Evolutionary conservation across 2,329 filamentous ascomycete species (phyloP).

Genomic region (Alternaria sp.): DNA sequence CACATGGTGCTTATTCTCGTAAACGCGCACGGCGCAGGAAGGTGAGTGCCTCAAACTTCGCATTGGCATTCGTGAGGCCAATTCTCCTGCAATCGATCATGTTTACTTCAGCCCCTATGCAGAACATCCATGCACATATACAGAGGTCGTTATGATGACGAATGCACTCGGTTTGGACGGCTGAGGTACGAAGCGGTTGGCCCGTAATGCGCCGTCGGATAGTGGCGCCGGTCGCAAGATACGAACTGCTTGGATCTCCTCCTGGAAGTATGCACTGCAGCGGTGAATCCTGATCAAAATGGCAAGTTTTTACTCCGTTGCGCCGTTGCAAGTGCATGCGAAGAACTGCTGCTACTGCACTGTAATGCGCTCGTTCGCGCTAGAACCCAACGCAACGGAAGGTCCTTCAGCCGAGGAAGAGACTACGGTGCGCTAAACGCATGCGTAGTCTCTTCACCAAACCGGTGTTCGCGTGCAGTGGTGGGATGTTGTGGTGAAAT

Average conservation of each 20-base stretch:
- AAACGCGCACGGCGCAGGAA: background rate
- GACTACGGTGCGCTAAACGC: slow-evolving; percentile 12
- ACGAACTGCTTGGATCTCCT: slow-evolving; percentile 4
- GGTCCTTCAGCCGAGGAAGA: background rate
- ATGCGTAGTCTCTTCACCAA: slow-evolving; percentile 7
- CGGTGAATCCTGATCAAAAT: background rate
- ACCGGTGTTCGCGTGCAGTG: background rate
- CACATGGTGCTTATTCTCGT: background rate
- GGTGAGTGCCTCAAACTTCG: background rate
- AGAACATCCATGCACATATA: background rate
- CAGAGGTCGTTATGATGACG: background rate
- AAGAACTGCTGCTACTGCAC: background rate
- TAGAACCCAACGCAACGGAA: slow-evolving; percentile 3
- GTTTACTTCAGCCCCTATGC: background rate
- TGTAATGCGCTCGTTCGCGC: background rate
- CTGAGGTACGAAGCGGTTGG: slow-evolving; percentile 2
- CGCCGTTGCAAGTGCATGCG: background rate
- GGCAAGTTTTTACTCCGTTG: background rate
- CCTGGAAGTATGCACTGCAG: background rate
- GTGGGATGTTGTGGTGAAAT: background rate
- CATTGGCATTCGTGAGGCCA: background rate
- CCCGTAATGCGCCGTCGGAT: slow-evolving; percentile 1
- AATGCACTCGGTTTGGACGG: background rate
- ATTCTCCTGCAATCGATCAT: background rate
- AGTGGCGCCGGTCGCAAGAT: slow-evolving; percentile 4